Conservation (phyloP, 768 basidiomycete genomes). For the Amanita polypyramis region DNA sequence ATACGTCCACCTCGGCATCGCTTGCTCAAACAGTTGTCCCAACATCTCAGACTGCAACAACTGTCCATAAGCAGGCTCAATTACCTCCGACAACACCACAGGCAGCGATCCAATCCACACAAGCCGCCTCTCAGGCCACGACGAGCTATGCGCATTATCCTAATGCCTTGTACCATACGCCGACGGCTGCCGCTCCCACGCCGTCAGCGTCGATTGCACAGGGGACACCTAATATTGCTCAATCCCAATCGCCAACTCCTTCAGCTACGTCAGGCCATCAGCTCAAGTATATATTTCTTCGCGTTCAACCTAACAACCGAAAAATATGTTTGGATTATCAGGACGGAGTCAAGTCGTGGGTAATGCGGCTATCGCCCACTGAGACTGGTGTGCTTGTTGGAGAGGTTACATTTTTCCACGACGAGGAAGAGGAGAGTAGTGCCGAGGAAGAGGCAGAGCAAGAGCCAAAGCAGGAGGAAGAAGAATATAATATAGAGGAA, state of each 20-base stretch:
- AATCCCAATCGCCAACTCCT: constrained; percentile 29
- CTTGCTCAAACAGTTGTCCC: constrained; percentile 12
- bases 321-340: constrained; percentile 47
- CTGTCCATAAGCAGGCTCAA: constrained; percentile 20
- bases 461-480: constrained; percentile 26
- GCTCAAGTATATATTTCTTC: constrained; percentile 42
- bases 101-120: not conserved
- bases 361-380: constrained; percentile 43
- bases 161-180: constrained; percentile 36
- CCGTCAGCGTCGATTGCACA: constrained; percentile 12
- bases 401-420: constrained; percentile 42
- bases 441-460: constrained; percentile 41
- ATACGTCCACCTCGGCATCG: constrained; percentile 10
- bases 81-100: not conserved
- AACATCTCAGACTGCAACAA: constrained; percentile 22
- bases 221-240: constrained; percentile 13
- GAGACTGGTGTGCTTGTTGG: constrained; percentile 48
- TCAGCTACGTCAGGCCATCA: constrained; percentile 29
- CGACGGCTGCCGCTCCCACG: constrained; percentile 9
- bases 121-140: not conserved
- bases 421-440: constrained; percentile 50
- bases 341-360: constrained; percentile 71
- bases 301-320: constrained; percentile 50
- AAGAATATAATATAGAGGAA: constrained; percentile 36
- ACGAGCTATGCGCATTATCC: constrained; percentile 38